These are phyloP conservation scores for Chrysanthemum makinoi DNA, from an alignment of 129 eudicot species.

Conservation along the genomic window DNA sequence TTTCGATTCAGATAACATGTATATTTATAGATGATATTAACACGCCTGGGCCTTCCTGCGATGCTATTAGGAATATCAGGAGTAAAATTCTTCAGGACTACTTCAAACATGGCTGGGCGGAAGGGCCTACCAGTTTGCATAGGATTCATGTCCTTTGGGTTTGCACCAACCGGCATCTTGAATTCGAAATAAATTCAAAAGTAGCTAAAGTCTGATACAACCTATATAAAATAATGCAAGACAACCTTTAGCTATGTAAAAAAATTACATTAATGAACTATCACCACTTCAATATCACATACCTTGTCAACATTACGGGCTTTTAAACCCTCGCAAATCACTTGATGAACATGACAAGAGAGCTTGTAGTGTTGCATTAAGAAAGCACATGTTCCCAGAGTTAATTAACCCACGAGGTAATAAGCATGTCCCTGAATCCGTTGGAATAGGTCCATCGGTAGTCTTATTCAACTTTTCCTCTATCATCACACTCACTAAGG, in stretches of 20 bases:
- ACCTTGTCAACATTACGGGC: conserved; percentile 47
- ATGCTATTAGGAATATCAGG: conserved; percentile 80
- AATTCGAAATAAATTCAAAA: conserved; percentile 70
- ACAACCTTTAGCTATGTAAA: conserved; percentile 6
- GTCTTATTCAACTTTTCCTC: conserved; percentile 37
- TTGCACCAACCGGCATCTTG: conserved; percentile 55
- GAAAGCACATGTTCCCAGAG: conserved; percentile 81
- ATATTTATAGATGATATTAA: too few species aligned
- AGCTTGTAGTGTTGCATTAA: conserved; percentile 88
- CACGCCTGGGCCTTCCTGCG: conserved; percentile 81
- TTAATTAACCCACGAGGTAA: conserved; percentile 82
- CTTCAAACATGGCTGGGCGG: conserved; percentile 80
- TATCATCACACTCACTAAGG: conserved; percentile 6
- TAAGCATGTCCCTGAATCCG: conserved; percentile 29
- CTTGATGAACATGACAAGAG: conserved; percentile 73
- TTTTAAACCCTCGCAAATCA: conserved; percentile 64
- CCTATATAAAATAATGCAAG: conserved; percentile 40
- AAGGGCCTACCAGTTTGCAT: conserved; percentile 77
- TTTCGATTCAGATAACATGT: too few species aligned
- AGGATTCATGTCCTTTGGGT: conserved; percentile 43
- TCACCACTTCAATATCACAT: background rate
- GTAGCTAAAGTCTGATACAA: conserved; percentile 73
- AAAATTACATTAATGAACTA: background rate
- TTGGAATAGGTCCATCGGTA: conserved; percentile 23
- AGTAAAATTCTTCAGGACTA: conserved; percentile 69